Conservation (phyloP, 345 rosid species). For the Microcos paniculata region DNA sequence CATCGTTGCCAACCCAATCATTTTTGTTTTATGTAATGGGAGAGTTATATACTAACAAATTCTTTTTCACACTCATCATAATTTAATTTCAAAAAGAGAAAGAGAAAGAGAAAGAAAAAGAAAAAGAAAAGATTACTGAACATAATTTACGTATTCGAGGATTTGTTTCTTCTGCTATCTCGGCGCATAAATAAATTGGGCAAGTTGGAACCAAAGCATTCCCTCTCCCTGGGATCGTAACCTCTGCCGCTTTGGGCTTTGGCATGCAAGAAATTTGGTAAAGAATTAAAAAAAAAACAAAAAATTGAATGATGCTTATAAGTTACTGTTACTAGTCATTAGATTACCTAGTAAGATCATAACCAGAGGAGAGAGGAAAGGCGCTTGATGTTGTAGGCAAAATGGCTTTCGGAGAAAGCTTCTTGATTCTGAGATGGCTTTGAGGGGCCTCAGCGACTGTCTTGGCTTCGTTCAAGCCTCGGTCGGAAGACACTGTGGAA, state of each 20-base stretch:
- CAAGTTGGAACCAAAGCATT: neutral
- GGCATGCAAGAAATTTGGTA: neutral
- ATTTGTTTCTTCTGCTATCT: slow-evolving; percentile 48
- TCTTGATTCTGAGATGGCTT: neutral
- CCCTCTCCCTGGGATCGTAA: neutral
- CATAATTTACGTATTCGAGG: slow-evolving; percentile 52
- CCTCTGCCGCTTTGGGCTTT: neutral
- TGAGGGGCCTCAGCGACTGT: neutral
- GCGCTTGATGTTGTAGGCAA: neutral
- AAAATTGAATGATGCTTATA: neutral
- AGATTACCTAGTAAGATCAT: neutral
- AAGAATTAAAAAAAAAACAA: too few relatives aligned
- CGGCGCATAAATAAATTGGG: neutral
- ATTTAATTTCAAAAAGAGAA: neutral
- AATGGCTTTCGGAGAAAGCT: neutral
- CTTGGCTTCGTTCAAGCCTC: neutral
- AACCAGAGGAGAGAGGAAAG: neutral
- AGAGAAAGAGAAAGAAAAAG: too few relatives aligned
- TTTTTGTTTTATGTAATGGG: too few relatives aligned
- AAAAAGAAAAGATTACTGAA: neutral
- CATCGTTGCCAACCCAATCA: slow-evolving; percentile 53
- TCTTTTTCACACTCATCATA: neutral
- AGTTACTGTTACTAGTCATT: neutral
- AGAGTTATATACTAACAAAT: too few relatives aligned
- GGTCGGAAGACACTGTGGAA: too few relatives aligned